phyloP scores from a whole-genome alignment of 306 rosid species.

The Astragalus glycyphyllos region DNA sequence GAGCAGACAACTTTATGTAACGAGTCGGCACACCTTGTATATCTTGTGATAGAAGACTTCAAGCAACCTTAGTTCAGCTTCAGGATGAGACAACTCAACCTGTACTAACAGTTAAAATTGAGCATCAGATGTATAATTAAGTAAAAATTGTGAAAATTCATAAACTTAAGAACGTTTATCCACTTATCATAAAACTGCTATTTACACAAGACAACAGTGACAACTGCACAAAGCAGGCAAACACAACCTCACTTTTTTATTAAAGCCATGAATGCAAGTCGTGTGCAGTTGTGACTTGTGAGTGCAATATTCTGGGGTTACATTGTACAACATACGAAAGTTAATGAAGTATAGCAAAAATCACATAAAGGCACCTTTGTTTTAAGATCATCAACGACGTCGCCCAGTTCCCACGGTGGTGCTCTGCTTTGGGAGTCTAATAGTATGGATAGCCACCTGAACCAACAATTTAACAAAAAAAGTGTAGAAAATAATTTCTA shows the following conservation, averaged over 20 bases:
- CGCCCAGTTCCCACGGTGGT: constrained; percentile 91
- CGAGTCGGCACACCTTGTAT: constrained; percentile 77
- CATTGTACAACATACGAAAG: constrained; percentile 15
- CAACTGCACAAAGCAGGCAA: constrained; percentile 19
- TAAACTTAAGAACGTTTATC: constrained; percentile 1
- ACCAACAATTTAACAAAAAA: constrained; percentile 8
- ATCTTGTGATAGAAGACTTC: constrained; percentile 94
- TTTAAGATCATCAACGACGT: constrained; percentile 82
- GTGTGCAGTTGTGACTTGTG: neutral
- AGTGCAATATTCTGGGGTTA: constrained; percentile 4
- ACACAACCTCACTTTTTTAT: constrained; percentile 21
- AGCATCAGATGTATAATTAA: constrained; percentile 13
- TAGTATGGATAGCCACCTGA: constrained; percentile 83
- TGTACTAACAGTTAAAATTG: constrained; percentile 42
- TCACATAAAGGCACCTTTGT: constrained; percentile 60
- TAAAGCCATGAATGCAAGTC: constrained; percentile 25
- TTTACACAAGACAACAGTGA: constrained; percentile 22
- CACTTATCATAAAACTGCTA: neutral
- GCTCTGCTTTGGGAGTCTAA: constrained; percentile 89
- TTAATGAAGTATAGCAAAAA: constrained; percentile 13
- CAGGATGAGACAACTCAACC: constrained; percentile 82
- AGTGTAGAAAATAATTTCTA: too few relatives aligned
- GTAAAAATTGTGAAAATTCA: neutral
- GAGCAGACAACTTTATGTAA: constrained; percentile 32
- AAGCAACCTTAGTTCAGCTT: constrained; percentile 90